Percentiles rank a stretch among this genome's conserved stretches.
Evolutionary conservation across 2,329 filamentous ascomycete genomes (phyloP).

Genomic region (Ophiostoma sp.): DNA sequence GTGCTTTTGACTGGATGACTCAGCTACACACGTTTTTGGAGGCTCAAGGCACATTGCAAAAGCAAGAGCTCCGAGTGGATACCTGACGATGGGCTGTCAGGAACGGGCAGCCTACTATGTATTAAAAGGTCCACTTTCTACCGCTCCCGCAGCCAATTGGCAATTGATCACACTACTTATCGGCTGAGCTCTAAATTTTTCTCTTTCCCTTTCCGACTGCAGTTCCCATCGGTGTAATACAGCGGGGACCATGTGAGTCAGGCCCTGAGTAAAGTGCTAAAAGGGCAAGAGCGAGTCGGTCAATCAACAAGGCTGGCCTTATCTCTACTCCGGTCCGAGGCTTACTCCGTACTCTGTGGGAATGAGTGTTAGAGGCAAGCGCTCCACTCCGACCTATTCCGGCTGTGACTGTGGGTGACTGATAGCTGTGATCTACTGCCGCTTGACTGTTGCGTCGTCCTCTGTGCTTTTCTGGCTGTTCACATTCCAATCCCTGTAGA

Average conservation of each 20-base stretch:
- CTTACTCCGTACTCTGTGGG: not conserved
- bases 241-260: slow-evolving; percentile 3
- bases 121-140: not conserved
- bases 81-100: not conserved
- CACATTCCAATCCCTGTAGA: not conserved
- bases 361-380: not conserved
- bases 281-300: not conserved
- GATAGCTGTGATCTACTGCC: not conserved
- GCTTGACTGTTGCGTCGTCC: not conserved
- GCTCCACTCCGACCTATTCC: slow-evolving; percentile 5
- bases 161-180: not conserved
- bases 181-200: slow-evolving; percentile 9
- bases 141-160: not conserved
- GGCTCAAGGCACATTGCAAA: not conserved
- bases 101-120: not conserved
- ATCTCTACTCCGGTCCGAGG: slow-evolving; percentile 4
- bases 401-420: slow-evolving; percentile 5
- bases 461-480: not conserved
- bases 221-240: not conserved
- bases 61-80: not conserved
- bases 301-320: slow-evolving; percentile 9
- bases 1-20: not conserved
- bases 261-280: not conserved
- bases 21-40: not conserved
- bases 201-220: not conserved